Percentiles rank a stretch among this genome's conserved stretches.
Evolutionary conservation across 2,329 filamentous ascomycete genomes (phyloP).

Genomic region (Ascosphaera pollenicola): DNA sequence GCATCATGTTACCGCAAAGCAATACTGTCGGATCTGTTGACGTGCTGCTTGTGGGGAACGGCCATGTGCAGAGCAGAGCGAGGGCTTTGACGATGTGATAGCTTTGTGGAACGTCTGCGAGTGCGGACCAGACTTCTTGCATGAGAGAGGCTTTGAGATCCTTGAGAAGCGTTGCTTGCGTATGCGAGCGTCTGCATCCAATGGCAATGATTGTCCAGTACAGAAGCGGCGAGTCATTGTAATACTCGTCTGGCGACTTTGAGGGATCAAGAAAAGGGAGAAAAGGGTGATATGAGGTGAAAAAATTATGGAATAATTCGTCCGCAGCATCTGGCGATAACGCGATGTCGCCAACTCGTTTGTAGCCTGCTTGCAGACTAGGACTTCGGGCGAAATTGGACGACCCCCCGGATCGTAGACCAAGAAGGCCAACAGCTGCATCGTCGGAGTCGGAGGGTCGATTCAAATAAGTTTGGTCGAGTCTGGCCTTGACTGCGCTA

Average conservation of each 20-base stretch:
- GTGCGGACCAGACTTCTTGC: conserved; percentile 37
- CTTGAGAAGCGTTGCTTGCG: conserved; percentile 31
- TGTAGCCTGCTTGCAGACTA: conserved; percentile 20
- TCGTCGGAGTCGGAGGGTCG: conserved; percentile 20
- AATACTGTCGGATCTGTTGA: conserved; percentile 44
- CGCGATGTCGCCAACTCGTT: conserved; percentile 30
- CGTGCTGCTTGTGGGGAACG: conserved; percentile 39
- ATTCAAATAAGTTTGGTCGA: conserved; percentile 5
- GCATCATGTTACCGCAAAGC: conserved; percentile 43
- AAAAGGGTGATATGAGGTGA: conserved; percentile 40
- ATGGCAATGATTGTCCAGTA: conserved; percentile 46
- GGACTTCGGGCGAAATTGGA: conserved; percentile 26
- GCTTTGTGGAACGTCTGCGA: conserved; percentile 37
- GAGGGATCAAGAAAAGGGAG: conserved; percentile 37
- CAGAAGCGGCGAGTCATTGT: conserved; percentile 36
- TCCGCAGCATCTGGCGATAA: conserved; percentile 20
- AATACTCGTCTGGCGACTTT: conserved; percentile 33
- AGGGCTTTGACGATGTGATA: conserved; percentile 44
- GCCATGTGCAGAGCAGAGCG: conserved; percentile 42
- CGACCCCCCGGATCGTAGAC: conserved; percentile 25
- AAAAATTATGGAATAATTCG: conserved; percentile 32
- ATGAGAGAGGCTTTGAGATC: conserved; percentile 30
- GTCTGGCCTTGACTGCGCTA: conserved; percentile 11
- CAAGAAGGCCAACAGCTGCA: conserved; percentile 27
- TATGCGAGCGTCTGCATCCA: conserved; percentile 35